Percentiles rank a stretch among this genome's conserved stretches.
Evolutionary conservation across 2,329 filamentous ascomycete genomes (phyloP).

Genomic region (Talaromyces marneffei): DNA sequence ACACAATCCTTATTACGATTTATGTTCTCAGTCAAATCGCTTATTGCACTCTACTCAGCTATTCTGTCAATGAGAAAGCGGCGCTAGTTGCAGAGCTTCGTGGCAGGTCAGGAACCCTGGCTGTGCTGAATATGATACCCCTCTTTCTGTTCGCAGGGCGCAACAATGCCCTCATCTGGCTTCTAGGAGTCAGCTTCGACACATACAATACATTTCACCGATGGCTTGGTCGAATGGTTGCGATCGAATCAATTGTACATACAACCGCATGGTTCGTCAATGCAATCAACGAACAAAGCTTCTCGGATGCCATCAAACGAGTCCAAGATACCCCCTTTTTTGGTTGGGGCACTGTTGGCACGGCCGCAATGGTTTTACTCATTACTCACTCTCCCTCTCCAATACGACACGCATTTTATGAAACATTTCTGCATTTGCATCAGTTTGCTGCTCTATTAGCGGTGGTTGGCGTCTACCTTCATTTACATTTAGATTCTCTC

Average conservation of each 20-base stretch:
- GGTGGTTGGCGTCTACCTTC: constrained; percentile 41
- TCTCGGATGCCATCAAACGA: constrained; percentile 30
- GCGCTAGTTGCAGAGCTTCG: constrained; percentile 74
- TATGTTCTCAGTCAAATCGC: constrained; percentile 70
- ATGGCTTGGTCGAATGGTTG: constrained; percentile 72
- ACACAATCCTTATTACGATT: constrained; percentile 60
- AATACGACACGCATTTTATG: constrained; percentile 43
- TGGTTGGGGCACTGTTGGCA: constrained; percentile 42
- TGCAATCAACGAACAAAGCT: constrained; percentile 38
- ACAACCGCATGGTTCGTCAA: constrained; percentile 73
- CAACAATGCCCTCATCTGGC: constrained; percentile 82
- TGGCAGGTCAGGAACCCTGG: constrained; percentile 76
- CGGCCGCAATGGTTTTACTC: constrained; percentile 36
- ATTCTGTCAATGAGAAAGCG: constrained; percentile 36
- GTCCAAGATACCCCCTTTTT: constrained; percentile 38
- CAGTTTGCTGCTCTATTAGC: constrained; percentile 41
- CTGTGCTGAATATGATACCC: constrained; percentile 85
- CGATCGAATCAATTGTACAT: constrained; percentile 66
- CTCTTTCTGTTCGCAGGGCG: constrained; percentile 81
- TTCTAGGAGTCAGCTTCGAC: constrained; percentile 87
- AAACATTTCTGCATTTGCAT: constrained; percentile 45
- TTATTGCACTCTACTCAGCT: constrained; percentile 56
- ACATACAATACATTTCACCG: constrained; percentile 89
- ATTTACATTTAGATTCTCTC: constrained; percentile 38
- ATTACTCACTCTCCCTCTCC: constrained; percentile 40